Evolutionary conservation across 495 filamentous ascomycete species (phyloP).

Genomic region (Thermochaetoides thermophila): DNA sequence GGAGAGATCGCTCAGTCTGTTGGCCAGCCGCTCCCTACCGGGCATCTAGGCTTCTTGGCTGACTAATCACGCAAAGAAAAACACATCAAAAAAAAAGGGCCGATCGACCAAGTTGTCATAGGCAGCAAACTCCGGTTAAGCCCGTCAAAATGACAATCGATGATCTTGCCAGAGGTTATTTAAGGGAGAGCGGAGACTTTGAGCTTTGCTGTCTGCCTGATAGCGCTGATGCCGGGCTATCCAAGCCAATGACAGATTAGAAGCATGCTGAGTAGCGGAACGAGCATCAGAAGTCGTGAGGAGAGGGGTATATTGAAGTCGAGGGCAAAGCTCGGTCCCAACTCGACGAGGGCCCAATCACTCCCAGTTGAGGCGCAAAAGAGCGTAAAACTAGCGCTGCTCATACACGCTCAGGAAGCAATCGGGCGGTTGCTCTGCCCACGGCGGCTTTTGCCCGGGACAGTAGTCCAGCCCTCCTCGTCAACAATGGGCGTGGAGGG

Average conservation of each 20-base stretch:
- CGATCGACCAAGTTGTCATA: constrained; percentile 2
- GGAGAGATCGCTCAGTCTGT: constrained; percentile 1
- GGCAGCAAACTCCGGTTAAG: no score
- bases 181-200: no score
- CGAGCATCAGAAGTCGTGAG: neutral
- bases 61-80: no score
- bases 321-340: no score
- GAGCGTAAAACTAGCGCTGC: neutral
- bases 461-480: constrained; percentile 69
- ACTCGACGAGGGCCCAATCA: neutral
- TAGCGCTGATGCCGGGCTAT: constrained; percentile 8
- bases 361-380: neutral
- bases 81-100: neutral
- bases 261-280: neutral
- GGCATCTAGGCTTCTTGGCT: neutral
- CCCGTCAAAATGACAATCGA: no score
- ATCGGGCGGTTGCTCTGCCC: constrained; percentile 17
- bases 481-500: constrained; percentile 28
- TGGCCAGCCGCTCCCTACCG: neutral
- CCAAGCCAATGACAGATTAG: constrained; percentile 11
- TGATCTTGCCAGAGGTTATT: no score
- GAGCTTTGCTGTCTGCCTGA: no score
- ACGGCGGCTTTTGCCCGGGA: constrained; percentile 38
- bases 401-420: constrained; percentile 13
- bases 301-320: no score